Percentiles rank a stretch among this genome's conserved stretches.
Evolutionary conservation across 768 basidiomycete species (phyloP).

Genomic region (Leccinum sublutescens): DNA sequence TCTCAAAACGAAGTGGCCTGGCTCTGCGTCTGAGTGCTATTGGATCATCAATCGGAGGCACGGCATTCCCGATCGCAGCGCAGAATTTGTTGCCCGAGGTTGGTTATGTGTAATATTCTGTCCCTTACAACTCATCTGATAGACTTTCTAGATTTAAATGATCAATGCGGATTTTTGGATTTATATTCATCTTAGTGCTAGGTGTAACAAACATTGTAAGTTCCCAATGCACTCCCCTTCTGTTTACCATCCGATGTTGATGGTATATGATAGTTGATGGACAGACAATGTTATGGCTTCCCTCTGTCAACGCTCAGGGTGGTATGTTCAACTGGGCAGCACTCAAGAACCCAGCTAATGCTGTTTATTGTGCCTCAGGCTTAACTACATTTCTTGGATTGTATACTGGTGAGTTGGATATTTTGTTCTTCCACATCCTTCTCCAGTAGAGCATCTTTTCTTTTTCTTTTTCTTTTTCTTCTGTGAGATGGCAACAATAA

Average conservation of each 20-base stretch:
- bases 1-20: constrained; percentile 52
- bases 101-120: constrained; percentile 41
- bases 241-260: background rate
- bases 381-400: constrained; percentile 61
- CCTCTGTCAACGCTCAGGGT: constrained; percentile 50
- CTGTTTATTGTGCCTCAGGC: constrained; percentile 55
- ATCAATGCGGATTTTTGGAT: constrained; percentile 70
- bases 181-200: constrained; percentile 49
- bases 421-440: background rate
- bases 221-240: background rate
- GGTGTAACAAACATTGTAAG: constrained; percentile 47
- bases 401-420: constrained; percentile 52
- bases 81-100: constrained; percentile 52
- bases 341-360: constrained; percentile 48
- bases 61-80: constrained; percentile 59
- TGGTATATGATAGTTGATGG: constrained; percentile 24
- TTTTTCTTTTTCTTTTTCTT: background rate
- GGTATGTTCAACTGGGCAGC: constrained; percentile 56
- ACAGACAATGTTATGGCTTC: constrained; percentile 42
- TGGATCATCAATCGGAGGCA: constrained; percentile 69
- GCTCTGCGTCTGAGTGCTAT: constrained; percentile 63
- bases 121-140: background rate
- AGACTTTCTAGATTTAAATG: constrained; percentile 56
- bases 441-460: background rate
- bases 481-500: background rate